Evolutionary conservation across 495 filamentous ascomycete genomes (phyloP).

Genomic region (Aspergillus cavernicola): DNA sequence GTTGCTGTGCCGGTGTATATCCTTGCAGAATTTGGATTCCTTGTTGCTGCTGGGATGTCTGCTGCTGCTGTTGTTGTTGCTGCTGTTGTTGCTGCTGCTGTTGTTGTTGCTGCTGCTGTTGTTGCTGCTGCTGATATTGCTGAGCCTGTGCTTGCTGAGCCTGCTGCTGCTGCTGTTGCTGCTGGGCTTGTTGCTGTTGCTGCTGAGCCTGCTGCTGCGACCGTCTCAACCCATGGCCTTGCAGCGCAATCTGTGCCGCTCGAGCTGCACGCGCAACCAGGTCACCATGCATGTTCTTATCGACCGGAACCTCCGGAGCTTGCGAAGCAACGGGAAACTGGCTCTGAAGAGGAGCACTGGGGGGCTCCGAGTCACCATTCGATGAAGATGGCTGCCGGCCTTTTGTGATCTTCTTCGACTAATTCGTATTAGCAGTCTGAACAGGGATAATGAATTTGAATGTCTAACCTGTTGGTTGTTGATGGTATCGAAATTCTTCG

Average conservation of each 20-base stretch:
- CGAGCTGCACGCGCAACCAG: constrained; percentile 51
- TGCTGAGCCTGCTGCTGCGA: constrained; percentile 41
- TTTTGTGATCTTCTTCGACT: constrained; percentile 43
- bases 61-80: constrained; percentile 19
- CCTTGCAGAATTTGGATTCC: constrained; percentile 3
- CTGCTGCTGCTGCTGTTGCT: constrained; percentile 23
- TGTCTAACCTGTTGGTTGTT: constrained; percentile 48
- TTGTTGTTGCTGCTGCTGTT: constrained; percentile 21
- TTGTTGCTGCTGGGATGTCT: constrained; percentile 30
- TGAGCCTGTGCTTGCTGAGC: constrained; percentile 17
- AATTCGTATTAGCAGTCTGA: constrained; percentile 19
- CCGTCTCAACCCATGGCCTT: constrained; percentile 42
- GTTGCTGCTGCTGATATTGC: constrained; percentile 21
- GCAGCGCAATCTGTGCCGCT: constrained; percentile 52
- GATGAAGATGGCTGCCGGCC: constrained; percentile 42
- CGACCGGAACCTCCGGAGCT: constrained; percentile 37
- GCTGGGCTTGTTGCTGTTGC: constrained; percentile 25
- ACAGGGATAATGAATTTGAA: not conserved
- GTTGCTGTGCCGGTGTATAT: constrained; percentile 20
- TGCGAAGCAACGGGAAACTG: constrained; percentile 44
- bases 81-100: constrained; percentile 30
- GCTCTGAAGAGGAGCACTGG: constrained; percentile 40
- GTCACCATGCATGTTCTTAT: constrained; percentile 48
- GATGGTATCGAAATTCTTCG: constrained; percentile 66
- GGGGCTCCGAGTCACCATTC: constrained; percentile 36